Evolutionary conservation across 2,329 filamentous ascomycete genomes (phyloP).

Genomic region (Venturia oleaginea): DNA sequence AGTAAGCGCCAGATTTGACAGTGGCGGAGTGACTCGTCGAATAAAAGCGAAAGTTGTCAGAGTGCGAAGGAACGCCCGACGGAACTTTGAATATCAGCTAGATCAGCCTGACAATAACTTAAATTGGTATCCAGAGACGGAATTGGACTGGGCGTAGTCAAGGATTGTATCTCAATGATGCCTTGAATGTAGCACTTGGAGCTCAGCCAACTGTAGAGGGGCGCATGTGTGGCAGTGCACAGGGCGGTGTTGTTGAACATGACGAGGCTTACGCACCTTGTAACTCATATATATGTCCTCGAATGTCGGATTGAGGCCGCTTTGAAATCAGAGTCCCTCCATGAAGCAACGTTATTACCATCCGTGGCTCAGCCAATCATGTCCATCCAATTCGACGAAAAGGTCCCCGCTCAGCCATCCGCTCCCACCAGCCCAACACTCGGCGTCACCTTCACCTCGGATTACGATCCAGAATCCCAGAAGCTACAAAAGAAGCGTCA

Average conservation of each 20-base stretch:
- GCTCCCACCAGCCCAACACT: not conserved
- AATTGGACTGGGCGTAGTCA: slow-evolving; percentile 3
- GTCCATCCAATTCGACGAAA: not conserved
- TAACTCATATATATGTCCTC: not conserved
- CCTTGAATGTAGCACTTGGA: no score
- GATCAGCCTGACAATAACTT: not conserved
- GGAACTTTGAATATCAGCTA: not conserved
- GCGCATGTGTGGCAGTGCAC: not conserved
- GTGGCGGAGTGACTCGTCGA: no score
- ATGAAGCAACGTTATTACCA: no score
- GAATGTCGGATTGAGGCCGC: slow-evolving; percentile 1
- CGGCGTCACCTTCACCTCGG: not conserved
- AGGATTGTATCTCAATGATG: no score
- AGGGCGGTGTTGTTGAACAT: no score
- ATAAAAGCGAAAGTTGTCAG: not conserved
- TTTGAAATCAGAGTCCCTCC: not conserved
- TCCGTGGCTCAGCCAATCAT: not conserved
- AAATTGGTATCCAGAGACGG: not conserved
- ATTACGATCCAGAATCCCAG: not conserved
- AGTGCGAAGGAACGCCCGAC: not conserved
- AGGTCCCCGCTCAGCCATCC: not conserved
- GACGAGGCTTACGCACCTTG: not conserved
- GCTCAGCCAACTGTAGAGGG: not conserved
- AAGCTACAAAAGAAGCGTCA: not conserved
- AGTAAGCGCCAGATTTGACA: not conserved